phyloP scores from a whole-genome alignment of 495 filamentous ascomycete genomes.

The Filosporella fistucella region DNA sequence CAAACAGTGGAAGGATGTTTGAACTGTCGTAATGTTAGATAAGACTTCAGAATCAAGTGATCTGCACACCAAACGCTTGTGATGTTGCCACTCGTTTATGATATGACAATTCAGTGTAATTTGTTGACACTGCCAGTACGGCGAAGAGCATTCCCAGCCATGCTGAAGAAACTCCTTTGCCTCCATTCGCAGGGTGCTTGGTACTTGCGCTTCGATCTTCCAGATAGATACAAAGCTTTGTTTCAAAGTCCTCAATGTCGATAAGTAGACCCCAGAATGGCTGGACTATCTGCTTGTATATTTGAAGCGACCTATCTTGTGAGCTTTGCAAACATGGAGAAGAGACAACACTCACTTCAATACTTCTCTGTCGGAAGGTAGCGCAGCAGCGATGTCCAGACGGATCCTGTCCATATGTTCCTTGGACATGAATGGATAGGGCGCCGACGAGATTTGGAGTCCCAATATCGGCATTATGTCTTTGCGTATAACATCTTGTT shows the following conservation, averaged over 20 bases:
- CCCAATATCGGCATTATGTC: constrained; percentile 78
- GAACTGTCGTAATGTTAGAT: constrained; percentile 35
- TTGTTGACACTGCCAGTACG: constrained; percentile 74
- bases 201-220: constrained; percentile 50
- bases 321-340: neutral
- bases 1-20: constrained; percentile 53
- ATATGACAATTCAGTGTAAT: constrained; percentile 67
- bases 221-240: constrained; percentile 60
- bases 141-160: constrained; percentile 76
- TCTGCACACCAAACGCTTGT: constrained; percentile 27
- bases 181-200: constrained; percentile 33
- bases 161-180: constrained; percentile 53
- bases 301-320: constrained; percentile 57
- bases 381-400: constrained; percentile 62
- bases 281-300: constrained; percentile 72
- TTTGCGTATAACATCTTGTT: constrained; percentile 39
- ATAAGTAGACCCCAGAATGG: constrained; percentile 77
- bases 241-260: constrained; percentile 62
- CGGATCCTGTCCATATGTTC: constrained; percentile 66
- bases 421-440: constrained; percentile 77
- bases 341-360: constrained; percentile 39
- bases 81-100: constrained; percentile 45
- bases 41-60: neutral
- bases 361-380: constrained; percentile 58
- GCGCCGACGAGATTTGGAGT: constrained; percentile 75